phyloP scores from a whole-genome alignment of 169 alveolate genomes.

The Cryptosporidium canis region DNA sequence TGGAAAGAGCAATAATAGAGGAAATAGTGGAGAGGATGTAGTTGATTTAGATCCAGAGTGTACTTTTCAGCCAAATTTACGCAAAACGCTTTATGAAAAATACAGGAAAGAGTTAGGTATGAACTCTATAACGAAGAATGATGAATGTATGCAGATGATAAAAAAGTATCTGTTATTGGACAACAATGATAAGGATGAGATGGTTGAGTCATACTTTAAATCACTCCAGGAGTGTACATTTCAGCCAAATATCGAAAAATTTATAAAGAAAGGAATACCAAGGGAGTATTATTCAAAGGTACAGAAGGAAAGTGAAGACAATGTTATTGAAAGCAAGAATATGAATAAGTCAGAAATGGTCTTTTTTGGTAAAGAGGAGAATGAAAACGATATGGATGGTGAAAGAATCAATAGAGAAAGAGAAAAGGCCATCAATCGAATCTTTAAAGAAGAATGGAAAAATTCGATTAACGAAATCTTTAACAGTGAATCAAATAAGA shows the following conservation, averaged over 20 bases:
- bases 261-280: conserved; percentile 1
- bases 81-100: conserved; percentile 17
- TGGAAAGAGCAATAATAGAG: not conserved
- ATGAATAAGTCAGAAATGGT: not conserved
- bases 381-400: not conserved
- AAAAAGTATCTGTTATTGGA: conserved; percentile 31
- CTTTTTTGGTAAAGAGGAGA: not conserved
- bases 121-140: conserved; percentile 38
- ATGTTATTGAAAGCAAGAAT: not conserved
- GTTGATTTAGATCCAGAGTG: conserved; percentile 57
- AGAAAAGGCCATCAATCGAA: not conserved
- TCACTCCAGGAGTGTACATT: conserved; percentile 66
- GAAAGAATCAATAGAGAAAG: conserved; percentile 21
- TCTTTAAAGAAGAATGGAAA: conserved; percentile 45
- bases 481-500: not conserved
- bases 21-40: not conserved
- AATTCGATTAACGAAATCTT: not conserved
- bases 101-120: conserved; percentile 17
- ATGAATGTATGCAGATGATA: conserved; percentile 42
- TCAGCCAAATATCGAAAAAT: conserved; percentile 67
- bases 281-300: not conserved
- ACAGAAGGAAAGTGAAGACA: not conserved
- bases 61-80: conserved; percentile 44
- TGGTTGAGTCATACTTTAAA: conserved; percentile 59
- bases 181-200: conserved; percentile 47